A percentile compares a stretch with the other conserved stretches of the same genome.
phyloP scores from a whole-genome alignment of 1,139 yeast genomes.

The Protomyces arabidopsidicola region DNA sequence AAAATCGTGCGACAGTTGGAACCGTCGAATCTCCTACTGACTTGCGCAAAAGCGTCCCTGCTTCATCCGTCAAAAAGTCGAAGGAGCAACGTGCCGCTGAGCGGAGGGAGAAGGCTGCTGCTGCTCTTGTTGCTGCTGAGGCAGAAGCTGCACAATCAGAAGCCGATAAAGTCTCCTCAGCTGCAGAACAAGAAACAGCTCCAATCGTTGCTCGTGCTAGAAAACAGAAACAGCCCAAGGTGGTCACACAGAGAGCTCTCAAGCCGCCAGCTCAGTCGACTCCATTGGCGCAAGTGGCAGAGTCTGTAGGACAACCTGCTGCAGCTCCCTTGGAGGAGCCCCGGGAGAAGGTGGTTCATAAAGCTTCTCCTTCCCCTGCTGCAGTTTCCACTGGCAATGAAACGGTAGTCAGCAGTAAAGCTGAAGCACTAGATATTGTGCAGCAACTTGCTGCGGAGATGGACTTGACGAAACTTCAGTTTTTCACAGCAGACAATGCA shows the following conservation, averaged over 20 bases:
- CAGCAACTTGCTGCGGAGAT: conserved; percentile 12
- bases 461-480: conserved; percentile 2
- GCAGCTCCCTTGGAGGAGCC: not conserved
- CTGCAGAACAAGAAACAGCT: conserved; percentile 8
- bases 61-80: conserved; percentile 12
- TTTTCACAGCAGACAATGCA: conserved; percentile 11
- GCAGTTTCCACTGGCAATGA: not conserved
- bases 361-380: not conserved
- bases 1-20: not conserved
- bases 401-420: not conserved
- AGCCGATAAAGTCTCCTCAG: not conserved
- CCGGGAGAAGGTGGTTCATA: not conserved
- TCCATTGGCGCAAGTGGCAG: not conserved
- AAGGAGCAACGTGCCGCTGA: conserved; percentile 19
- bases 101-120: conserved; percentile 13
- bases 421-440: conserved; percentile 17
- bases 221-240: conserved; percentile 18
- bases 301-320: not conserved
- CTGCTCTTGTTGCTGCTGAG: not conserved
- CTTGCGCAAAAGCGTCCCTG: conserved; percentile 18
- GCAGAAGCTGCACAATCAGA: conserved; percentile 8
- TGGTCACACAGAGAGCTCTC: no score
- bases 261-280: not conserved
- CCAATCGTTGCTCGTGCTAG: conserved; percentile 20
- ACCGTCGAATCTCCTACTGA: not conserved